phyloP scores from a whole-genome alignment of 192 early-diverging fungal species.

The Dissophora ornata region DNA sequence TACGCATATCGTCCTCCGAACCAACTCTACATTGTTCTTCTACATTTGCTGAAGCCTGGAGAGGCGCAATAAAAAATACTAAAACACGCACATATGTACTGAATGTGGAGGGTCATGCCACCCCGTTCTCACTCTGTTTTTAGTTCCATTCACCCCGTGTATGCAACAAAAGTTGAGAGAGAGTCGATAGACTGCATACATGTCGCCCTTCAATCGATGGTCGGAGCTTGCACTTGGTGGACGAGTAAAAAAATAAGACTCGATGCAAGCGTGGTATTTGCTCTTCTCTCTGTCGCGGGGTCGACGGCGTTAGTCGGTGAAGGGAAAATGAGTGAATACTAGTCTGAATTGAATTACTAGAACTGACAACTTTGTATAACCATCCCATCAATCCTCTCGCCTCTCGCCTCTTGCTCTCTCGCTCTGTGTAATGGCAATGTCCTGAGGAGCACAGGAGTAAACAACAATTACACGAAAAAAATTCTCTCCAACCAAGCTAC shows the following conservation, averaged over 20 bases:
- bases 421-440: background rate
- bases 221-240: conserved; percentile 1
- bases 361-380: background rate
- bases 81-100: too few species aligned
- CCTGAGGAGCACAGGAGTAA: conserved; percentile 9
- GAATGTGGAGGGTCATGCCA: background rate
- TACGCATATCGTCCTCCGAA: background rate
- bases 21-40: too few species aligned
- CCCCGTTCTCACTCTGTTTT: too few species aligned
- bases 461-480: background rate
- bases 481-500: conserved; percentile 1
- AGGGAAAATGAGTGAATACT: too few species aligned
- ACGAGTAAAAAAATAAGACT: background rate
- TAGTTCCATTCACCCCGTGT: background rate
- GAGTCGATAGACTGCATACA: background rate
- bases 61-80: too few species aligned
- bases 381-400: background rate
- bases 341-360: background rate
- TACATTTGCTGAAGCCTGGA: too few species aligned
- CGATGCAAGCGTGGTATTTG: background rate
- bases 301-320: too few species aligned
- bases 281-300: background rate
- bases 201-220: background rate
- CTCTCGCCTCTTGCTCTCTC: background rate
- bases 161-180: too few species aligned